These are phyloP conservation scores for Penicillium carneum DNA, from an alignment of 2,329 filamentous ascomycete genomes.

Conservation along the genomic window DNA sequence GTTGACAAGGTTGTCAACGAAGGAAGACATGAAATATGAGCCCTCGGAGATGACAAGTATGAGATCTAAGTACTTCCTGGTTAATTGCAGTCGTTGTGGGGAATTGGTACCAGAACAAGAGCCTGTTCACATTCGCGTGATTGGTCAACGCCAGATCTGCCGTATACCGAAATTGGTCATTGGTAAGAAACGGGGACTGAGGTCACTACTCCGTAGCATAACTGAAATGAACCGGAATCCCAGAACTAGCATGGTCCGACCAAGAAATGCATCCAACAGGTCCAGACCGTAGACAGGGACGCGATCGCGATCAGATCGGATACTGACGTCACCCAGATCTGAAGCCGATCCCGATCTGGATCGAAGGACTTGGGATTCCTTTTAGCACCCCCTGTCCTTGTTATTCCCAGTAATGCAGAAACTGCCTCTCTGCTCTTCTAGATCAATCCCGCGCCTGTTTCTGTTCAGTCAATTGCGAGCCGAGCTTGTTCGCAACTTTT, in stretches of 20 bases:
- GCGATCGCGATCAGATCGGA: conserved; percentile 4
- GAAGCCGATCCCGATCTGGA: background rate
- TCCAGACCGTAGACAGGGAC: background rate
- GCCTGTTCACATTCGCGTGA: background rate
- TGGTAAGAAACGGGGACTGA: background rate
- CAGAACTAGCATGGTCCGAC: too few relatives aligned
- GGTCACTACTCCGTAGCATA: background rate
- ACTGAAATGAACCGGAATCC: background rate
- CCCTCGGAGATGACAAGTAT: too few relatives aligned
- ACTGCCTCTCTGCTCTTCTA: background rate
- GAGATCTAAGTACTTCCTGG: too few relatives aligned
- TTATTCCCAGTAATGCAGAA: background rate
- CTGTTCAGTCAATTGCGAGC: background rate
- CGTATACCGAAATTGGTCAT: too few relatives aligned
- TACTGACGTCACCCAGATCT: conserved; percentile 12
- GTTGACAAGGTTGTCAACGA: background rate
- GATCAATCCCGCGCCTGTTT: background rate
- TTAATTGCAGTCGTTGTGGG: background rate
- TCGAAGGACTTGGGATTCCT: background rate
- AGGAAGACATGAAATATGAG: background rate
- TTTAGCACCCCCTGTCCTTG: background rate
- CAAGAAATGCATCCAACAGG: background rate
- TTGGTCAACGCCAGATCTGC: background rate
- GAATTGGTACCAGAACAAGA: background rate
- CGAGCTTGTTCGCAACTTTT: background rate